Base-by-base conservation (phyloP, 2,329 filamentous ascomycete genomes). In the Trichophyton schoenleinii region DNA sequence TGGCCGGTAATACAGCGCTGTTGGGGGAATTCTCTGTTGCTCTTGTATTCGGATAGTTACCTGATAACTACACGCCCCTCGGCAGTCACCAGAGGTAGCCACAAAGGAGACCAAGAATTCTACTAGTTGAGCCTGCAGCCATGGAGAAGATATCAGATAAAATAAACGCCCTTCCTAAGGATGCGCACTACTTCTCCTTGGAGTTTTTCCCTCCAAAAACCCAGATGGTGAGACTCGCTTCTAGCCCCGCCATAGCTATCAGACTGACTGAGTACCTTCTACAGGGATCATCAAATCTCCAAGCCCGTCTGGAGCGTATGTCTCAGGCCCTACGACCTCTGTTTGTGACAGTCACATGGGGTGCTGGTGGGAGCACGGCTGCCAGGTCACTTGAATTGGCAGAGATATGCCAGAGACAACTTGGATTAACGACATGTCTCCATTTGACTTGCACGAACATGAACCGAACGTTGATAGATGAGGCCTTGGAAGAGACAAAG, bases 131-230 rank as follows among this genome's bases (percentile, higher is more conserved):
- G 31, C 20, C 41, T 42, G 38, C 25, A 57, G 42, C n/a, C 59
- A 66, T 66, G 64, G 87, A 91, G 78, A 94, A 89, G 77, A 91
- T 96, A 72, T 95, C 90, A 65, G 88, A 95, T 80, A 96, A 96
- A 81, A 92, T 97, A 72, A 88, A 89, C 76, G 89, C 90, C 64
- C 78, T 99, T 78, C 88, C 89, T 74, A 83, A 87, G 66, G 84
- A 89, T 74, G 83, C 84, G 66, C 85, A 83, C 72, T 97, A 94
- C 80, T 95, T 96, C 77, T 97, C 94, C 57, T 87, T 97, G 75
- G 94, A 99, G 78, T 99, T 99, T 84, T 99, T 99, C 78, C 94
- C 94, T 67, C 94, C 94, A 65, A 99, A 97, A 80, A 99, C 94
- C 55, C 82, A 87, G 64, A 96, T 95, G 86, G 82, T 83, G 70